phyloP scores from a whole-genome alignment of 2,329 filamentous ascomycete genomes.

The Teratosphaeria gauchensis region DNA sequence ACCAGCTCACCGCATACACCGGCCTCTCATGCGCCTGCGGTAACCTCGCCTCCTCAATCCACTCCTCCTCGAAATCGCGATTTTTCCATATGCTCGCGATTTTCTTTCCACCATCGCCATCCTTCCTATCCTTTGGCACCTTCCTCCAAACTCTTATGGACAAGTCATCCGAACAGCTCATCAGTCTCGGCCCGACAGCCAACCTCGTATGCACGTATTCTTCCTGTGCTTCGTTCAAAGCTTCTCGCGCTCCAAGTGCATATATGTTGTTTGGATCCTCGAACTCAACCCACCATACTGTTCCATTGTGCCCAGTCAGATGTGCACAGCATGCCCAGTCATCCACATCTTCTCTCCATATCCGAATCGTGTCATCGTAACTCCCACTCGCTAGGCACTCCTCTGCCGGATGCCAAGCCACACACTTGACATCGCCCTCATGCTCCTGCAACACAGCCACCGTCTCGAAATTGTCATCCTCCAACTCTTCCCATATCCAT shows the following conservation, averaged over 20 bases:
- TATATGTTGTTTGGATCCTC: slow-evolving; percentile 36
- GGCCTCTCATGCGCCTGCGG: slow-evolving; percentile 69
- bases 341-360: slow-evolving; percentile 85
- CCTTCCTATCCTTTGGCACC: slow-evolving; percentile 44
- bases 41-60: slow-evolving; percentile 67
- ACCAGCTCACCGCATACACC: slow-evolving; percentile 81
- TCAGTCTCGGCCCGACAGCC: slow-evolving; percentile 48
- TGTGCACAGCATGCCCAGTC: slow-evolving; percentile 89
- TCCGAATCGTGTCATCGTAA: slow-evolving; percentile 82
- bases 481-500: slow-evolving; percentile 98
- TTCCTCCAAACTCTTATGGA: slow-evolving; percentile 73
- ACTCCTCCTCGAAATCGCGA: slow-evolving; percentile 63
- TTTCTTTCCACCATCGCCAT: slow-evolving; percentile 39
- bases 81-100: slow-evolving; percentile 88
- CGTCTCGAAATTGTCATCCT: slow-evolving; percentile 93
- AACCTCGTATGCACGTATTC: slow-evolving; percentile 29
- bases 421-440: slow-evolving; percentile 87
- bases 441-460: slow-evolving; percentile 92
- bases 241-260: slow-evolving; percentile 11
- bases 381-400: slow-evolving; percentile 79
- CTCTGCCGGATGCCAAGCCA: slow-evolving; percentile 77
- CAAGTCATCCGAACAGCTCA: slow-evolving; percentile 78
- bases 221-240: slow-evolving; percentile 25
- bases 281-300: slow-evolving; percentile 80
- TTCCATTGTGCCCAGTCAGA: slow-evolving; percentile 69